Evolutionary conservation across 345 rosid species (phyloP).

Genomic region (Odontarrhena argentea): DNA sequence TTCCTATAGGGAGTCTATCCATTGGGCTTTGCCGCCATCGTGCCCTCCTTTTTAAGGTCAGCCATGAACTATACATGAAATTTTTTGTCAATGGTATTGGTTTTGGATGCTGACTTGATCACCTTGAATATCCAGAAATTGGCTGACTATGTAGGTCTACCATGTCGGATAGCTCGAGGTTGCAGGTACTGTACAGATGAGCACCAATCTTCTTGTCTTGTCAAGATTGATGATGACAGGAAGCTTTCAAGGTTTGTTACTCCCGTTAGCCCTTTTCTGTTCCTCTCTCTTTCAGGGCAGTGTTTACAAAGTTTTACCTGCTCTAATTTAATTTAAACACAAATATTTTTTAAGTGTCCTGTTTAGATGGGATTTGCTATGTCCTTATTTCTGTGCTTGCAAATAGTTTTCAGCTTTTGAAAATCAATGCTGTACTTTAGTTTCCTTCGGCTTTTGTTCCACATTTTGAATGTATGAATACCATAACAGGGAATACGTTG

Average conservation of each 20-base stretch:
- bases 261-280: background rate
- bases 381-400: conserved; percentile 40
- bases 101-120: conserved; percentile 22
- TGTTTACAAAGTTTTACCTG: conserved; percentile 11
- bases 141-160: conserved; percentile 93
- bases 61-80: background rate
- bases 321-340: background rate
- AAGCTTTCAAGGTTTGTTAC: conserved; percentile 61
- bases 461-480: conserved; percentile 24
- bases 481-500: conserved; percentile 84
- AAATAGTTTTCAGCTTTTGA: conserved; percentile 14
- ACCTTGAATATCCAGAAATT: conserved; percentile 65
- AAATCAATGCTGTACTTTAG: background rate
- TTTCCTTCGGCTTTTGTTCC: conserved; percentile 5
- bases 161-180: conserved; percentile 96
- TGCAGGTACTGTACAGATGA: conserved; percentile 85
- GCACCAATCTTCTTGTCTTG: conserved; percentile 90
- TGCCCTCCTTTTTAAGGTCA: conserved; percentile 91
- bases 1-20: conserved; percentile 86
- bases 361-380: conserved; percentile 8
- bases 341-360: no score
- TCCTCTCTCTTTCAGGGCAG: conserved; percentile 8
- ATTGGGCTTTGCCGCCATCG: conserved; percentile 95
- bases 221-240: conserved; percentile 78
- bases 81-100: background rate